Base-by-base conservation (phyloP, 73 alveolate species). In the Paramecium caudatum region DNA sequence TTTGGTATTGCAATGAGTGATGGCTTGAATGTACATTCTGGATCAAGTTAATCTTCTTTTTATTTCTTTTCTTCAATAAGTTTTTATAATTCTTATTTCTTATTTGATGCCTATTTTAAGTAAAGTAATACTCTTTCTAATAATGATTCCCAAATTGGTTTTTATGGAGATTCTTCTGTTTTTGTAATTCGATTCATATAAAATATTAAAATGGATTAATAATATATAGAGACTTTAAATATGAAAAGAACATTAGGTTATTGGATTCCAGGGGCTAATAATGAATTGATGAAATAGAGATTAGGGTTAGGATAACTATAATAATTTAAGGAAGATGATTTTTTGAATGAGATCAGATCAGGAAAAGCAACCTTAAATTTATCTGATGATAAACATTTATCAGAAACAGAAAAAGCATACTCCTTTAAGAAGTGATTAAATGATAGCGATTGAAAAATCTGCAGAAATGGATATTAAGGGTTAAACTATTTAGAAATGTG, bases 1-100 rank as follows among this genome's bases (percentile, higher is more conserved):
- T 8, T 74, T 27, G 30, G 8, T 39, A 17, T 37, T 7, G 30
- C 8, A 5, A 74, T 37, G 10, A 74, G 21, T 7, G 23, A 41
- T 9, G 88, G 88, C 12, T 37, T 37, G 32, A 74, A 74, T 4
- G 88, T 74, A 39, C 88, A 74, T 74, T 74, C 88, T 74, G 88
- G 88, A 74, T 74, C 88, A 4, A 74, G 15, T 19, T 37, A n/a
- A 15, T 74, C 69, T 9, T 74, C 88, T 74, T 74, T 43, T 10
- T n/a, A 21, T 74, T 74, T 0, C 65, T 74, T 74, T 21, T 74
- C 62, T 6, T 74, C 47, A 2, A 41, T 23, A 19, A 34, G 21
- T 17, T 3, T 17, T n/a, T 1, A 19, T 15, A 30, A 41, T 45
- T 74, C 68, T 45, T 74, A 17, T 10, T 74, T 74, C 10, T 41